Base-by-base conservation (phyloP, 1,139 yeast species). In the Yamadazyma friedrichii region DNA sequence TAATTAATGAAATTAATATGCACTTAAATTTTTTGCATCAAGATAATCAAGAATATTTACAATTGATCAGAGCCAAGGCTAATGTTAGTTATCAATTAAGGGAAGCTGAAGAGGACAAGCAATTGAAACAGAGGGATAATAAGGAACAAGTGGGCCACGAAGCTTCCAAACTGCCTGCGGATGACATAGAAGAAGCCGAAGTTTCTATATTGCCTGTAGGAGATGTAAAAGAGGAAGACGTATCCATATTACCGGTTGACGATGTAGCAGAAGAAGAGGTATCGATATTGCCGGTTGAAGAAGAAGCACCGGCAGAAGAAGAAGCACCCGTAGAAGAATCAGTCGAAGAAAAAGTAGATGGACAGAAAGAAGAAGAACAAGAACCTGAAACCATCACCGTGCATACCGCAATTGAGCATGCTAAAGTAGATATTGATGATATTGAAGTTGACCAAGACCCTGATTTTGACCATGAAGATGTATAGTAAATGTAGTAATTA, bases 21-120 rank as follows among this genome's bases (percentile, higher is more conserved):
- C 86, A 88, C 43, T 66, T 87, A 37, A 70, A 74, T 39, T 67
- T 80, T 31, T 60, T 88, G 42, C 65, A 79, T 27, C 75, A 80
- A 45, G 96, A 89, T 56, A 79, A 84, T 42, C 85, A 82, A 25
- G 84, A 83, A 47, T 84, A 81, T 56, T 65, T 88, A 51, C 80
- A 82, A 44, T 76, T 87, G 39, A 70, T 84, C 44, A 75, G 96
- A 54, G 91, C 95, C 11, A 78, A 82, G 58, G 95, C 95, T 15
- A 91, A 89, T 55, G 64, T 86, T 34, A 84, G 84, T 13, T 84
- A 86, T 60, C 96, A 88, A 63, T 66, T 70, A 45, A 78, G 94
- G 50, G 91, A 85, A 58, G 71, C 57, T 20, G 50, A 46, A 4
- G 39, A 44, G n/a, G 33, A 31, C 2, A 36, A 24, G 15, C 33